A percentile compares a stretch with the other conserved stretches of the same genome.
Conservation (phyloP, 2,329 filamentous ascomycete genomes). For the Raffaelea deltoideospora region DNA sequence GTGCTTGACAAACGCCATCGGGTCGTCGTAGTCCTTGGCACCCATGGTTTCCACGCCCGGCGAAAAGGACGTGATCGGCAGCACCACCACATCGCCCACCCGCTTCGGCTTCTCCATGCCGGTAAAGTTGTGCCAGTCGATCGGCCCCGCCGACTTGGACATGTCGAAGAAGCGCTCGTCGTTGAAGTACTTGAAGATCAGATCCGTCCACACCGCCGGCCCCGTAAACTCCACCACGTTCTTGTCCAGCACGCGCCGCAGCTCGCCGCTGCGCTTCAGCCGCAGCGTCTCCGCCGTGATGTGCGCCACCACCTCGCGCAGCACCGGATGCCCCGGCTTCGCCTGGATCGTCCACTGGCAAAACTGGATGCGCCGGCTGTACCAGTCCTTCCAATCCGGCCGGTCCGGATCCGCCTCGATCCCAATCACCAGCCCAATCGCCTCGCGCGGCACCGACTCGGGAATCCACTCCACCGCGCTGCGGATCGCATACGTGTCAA, state of each 20-base stretch:
- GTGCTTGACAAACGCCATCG: constrained; percentile 96
- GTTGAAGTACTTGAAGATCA: constrained; percentile 87
- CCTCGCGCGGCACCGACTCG: constrained; percentile 54
- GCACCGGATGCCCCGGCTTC: constrained; percentile 84
- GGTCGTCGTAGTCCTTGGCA: constrained; percentile 72
- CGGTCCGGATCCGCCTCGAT: constrained; percentile 95
- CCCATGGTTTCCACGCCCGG: constrained; percentile 91
- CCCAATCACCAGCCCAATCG: constrained; percentile 76
- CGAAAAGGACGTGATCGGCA: constrained; percentile 95
- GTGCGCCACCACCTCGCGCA: constrained; percentile 72
- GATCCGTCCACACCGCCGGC: constrained; percentile 87
- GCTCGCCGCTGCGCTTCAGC: constrained; percentile 51
- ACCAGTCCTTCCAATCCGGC: constrained; percentile 87
- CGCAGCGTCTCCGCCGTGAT: constrained; percentile 72
- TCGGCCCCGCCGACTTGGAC: constrained; percentile 50
- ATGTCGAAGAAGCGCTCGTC: constrained; percentile 79
- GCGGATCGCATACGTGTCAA: constrained; percentile 77
- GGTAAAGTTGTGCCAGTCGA: constrained; percentile 81
- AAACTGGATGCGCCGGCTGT: constrained; percentile 90
- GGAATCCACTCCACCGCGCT: constrained; percentile 84
- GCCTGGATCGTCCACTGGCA: constrained; percentile 98
- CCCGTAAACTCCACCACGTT: constrained; percentile 88
- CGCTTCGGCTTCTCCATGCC: constrained; percentile 71
- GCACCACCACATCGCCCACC: constrained; percentile 80
- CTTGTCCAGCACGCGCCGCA: constrained; percentile 47